A percentile compares a stretch with the other conserved stretches of the same genome.
phyloP scores from a whole-genome alignment of 495 filamentous ascomycete genomes.

The Penicillium daleae region DNA sequence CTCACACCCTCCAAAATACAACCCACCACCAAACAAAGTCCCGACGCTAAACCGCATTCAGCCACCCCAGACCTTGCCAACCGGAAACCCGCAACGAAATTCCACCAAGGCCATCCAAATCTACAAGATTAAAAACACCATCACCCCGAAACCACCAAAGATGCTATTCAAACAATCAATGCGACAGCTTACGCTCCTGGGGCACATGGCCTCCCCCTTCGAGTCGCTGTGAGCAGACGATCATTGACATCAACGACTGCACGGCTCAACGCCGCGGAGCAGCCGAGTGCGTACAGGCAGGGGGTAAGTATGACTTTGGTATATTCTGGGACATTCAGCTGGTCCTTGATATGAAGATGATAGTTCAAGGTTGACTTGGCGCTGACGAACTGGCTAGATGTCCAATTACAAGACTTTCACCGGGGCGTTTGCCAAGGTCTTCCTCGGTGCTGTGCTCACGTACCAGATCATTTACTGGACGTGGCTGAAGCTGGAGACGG shows the following conservation, averaged over 20 bases:
- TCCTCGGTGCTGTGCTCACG: slow-evolving; percentile 82
- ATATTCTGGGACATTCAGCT: too few relatives aligned
- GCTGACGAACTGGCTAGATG: slow-evolving; percentile 46
- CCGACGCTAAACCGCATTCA: slow-evolving; percentile 25
- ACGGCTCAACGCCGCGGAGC: slow-evolving; percentile 19
- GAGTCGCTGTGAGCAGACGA: slow-evolving; percentile 10
- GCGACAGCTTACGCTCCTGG: slow-evolving; percentile 5
- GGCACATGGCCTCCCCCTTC: slow-evolving; percentile 1
- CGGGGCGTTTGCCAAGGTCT: slow-evolving; percentile 80
- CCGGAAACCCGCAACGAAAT: slow-evolving; percentile 7
- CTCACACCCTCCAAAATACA: background rate
- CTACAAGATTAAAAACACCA: background rate
- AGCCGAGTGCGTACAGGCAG: slow-evolving; percentile 32
- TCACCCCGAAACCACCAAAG: slow-evolving; percentile 1
- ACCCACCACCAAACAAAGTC: slow-evolving; percentile 3
- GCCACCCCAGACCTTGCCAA: slow-evolving; percentile 13
- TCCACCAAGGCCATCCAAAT: slow-evolving; percentile 4
- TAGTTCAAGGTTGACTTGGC: background rate
- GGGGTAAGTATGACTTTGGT: slow-evolving; percentile 22
- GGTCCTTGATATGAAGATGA: too few relatives aligned
- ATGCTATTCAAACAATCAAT: slow-evolving; percentile 23
- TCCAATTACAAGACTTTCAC: slow-evolving; percentile 79
- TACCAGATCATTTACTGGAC: slow-evolving; percentile 85
- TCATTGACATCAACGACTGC: slow-evolving; percentile 22
- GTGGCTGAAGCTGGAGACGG: slow-evolving; percentile 85